Base-by-base conservation (phyloP, 257 asterid genomes). In the Phtheirospermum japonicum region DNA sequence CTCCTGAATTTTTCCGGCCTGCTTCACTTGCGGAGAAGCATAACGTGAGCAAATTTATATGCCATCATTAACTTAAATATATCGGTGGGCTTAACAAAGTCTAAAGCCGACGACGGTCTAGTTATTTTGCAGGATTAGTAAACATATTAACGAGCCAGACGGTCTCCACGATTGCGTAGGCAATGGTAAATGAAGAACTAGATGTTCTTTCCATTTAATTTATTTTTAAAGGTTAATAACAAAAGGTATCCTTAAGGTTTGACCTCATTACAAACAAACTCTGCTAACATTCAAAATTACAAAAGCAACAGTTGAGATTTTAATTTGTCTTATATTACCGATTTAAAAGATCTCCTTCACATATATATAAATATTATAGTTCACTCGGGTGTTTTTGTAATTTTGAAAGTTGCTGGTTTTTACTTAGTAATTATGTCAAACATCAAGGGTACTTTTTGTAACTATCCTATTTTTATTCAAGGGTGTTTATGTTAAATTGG, bases 1-100 rank as follows among this genome's bases (percentile, higher is more conserved):
- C 98, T 65, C 98, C 98, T 62, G 98, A 92, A 64, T 84, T 92
- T 76, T 92, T 92, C 57, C 86, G 73, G 17, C 95, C 95, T 52
- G 78, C 98, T 67, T 79, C 87, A 68, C 84, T 84, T 2, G 77
- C 67, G 65, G 95, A 84, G 82, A 89, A 79, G 77, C 98, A 92
- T 68, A 62, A 80, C 75, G 98, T 92, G 77, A 83, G 83, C 63
- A 61, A 50, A 69, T 73, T 61, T 51, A 55, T 31, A 11, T 56
- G 49, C 12, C 34, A n/a, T 10, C 42, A 42, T 71, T 74, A 53
- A n/a, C 67, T 78, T 7, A 14, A 68, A 45, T 54, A 59, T 56
- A 49, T 4, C 55, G 26, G 40, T 74, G 28, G 71, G 52, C 67
- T 65, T 69, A 57, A 65, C 20, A 40, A 57, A 63, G 53, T 71